Conservation (phyloP, 2,329 filamentous ascomycete species). For the Ceratocystis eucalypticola region DNA sequence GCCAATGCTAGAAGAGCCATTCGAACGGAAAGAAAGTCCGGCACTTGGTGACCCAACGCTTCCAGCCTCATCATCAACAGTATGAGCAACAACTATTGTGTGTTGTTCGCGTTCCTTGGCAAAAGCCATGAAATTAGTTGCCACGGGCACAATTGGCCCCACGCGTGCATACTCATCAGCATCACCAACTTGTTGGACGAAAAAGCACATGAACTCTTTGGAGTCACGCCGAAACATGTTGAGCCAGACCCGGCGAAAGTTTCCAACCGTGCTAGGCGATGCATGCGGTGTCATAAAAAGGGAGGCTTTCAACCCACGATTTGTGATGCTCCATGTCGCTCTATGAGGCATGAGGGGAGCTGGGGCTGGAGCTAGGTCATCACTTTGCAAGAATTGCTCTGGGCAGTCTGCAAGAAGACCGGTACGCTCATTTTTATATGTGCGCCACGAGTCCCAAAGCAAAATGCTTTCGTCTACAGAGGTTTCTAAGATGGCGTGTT, state of each 20-base stretch:
- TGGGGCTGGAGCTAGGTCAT: constrained; percentile 9
- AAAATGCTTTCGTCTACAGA: constrained; percentile 24
- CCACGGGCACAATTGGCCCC: constrained; percentile 14
- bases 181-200: constrained; percentile 19
- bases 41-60: not conserved
- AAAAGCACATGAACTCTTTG: constrained; percentile 19
- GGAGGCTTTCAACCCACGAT: constrained; percentile 15
- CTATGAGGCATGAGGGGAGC: constrained; percentile 17
- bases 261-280: constrained; percentile 13
- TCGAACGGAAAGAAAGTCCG: constrained; percentile 4
- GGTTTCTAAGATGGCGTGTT: constrained; percentile 24
- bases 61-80: constrained; percentile 2
- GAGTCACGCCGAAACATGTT: constrained; percentile 14
- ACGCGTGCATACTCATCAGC: constrained; percentile 17
- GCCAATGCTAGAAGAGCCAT: not conserved
- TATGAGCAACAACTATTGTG: constrained; percentile 17
- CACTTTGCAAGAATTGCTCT: constrained; percentile 13
- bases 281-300: constrained; percentile 18
- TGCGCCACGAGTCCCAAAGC: constrained; percentile 21
- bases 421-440: constrained; percentile 9
- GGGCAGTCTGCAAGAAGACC: constrained; percentile 17
- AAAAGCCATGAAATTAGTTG: constrained; percentile 14
- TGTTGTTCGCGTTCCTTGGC: constrained; percentile 14
- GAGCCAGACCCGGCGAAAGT: constrained; percentile 20
- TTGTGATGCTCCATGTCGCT: constrained; percentile 16